These are phyloP conservation scores for Euphorbia tirucalli DNA, from an alignment of 345 rosid genomes.

Conservation along the genomic window DNA sequence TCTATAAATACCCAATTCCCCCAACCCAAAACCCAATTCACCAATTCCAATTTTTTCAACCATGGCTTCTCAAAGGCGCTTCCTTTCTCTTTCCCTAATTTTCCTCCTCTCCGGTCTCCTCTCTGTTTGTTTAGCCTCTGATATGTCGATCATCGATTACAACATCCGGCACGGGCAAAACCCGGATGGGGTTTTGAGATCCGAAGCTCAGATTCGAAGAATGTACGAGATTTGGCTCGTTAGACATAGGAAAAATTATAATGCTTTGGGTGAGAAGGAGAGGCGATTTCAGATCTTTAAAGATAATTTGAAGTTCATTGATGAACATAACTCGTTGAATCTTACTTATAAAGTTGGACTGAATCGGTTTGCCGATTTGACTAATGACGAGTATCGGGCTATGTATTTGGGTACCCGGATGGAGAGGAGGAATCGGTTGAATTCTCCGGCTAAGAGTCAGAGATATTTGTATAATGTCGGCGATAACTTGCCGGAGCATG, in stretches of 20 bases:
- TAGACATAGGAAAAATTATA: constrained; percentile 48
- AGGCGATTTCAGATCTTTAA: constrained; percentile 52
- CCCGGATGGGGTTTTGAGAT: not conserved
- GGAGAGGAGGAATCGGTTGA: constrained; percentile 14
- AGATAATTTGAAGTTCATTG: constrained; percentile 56
- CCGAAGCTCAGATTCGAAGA: constrained; percentile 30
- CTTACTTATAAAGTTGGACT: constrained; percentile 51
- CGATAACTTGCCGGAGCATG: constrained; percentile 22
- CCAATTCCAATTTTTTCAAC: not conserved
- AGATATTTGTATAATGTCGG: constrained; percentile 16
- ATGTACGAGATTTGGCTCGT: constrained; percentile 60
- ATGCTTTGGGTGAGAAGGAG: constrained; percentile 57
- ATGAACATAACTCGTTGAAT: constrained; percentile 42
- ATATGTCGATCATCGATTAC: constrained; percentile 56
- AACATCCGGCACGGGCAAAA: constrained; percentile 25
- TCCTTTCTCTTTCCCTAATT: not conserved
- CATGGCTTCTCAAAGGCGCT: constrained; percentile 13
- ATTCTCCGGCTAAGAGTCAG: not conserved
- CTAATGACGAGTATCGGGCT: constrained; percentile 47
- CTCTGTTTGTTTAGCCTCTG: constrained; percentile 29
- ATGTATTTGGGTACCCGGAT: constrained; percentile 44
- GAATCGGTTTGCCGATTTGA: constrained; percentile 63
- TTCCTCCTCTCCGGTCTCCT: not conserved
- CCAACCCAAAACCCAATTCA: not conserved
- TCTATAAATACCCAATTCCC: not conserved